Evolutionary conservation across 2,329 filamentous ascomycete species (phyloP).

Genomic region (Pestalotiopsis sp.): DNA sequence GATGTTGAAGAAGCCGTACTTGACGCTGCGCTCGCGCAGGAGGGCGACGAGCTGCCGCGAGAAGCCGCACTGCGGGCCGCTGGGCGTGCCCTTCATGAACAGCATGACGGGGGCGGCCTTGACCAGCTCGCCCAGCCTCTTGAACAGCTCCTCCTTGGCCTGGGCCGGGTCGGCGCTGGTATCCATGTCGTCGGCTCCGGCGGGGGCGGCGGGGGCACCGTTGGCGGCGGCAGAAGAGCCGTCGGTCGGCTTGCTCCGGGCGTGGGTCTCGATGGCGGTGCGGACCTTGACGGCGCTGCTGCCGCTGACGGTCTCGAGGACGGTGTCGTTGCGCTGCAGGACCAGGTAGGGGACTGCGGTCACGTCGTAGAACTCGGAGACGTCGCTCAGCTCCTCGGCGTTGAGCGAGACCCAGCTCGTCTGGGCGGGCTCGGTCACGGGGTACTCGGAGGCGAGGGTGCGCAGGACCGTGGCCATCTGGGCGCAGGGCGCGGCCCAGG

Average conservation of each 20-base stretch:
- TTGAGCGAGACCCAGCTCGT: slow-evolving; percentile 90
- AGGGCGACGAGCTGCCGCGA: slow-evolving; percentile 86
- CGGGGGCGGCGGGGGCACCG: slow-evolving; percentile 35
- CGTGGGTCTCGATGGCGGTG: slow-evolving; percentile 81
- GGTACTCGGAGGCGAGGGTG: slow-evolving; percentile 85
- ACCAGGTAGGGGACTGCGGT: slow-evolving; percentile 93
- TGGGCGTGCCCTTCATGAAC: slow-evolving; percentile 97
- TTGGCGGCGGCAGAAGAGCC: slow-evolving; percentile 35
- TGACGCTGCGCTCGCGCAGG: slow-evolving; percentile 84
- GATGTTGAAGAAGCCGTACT: slow-evolving; percentile 99
- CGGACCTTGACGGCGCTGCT: slow-evolving; percentile 87
- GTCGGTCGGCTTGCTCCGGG: slow-evolving; percentile 44
- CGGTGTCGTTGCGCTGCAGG: slow-evolving; percentile 72
- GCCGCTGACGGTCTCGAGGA: slow-evolving; percentile 84
- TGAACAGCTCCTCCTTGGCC: slow-evolving; percentile 82
- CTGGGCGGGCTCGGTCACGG: slow-evolving; percentile 62
- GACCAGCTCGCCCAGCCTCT: slow-evolving; percentile 79
- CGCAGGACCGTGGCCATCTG: slow-evolving; percentile 89
- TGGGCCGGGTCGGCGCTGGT: slow-evolving; percentile 50
- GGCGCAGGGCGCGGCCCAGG: slow-evolving; percentile 94
- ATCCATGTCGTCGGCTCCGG: slow-evolving; percentile 34
- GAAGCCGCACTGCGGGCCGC: slow-evolving; percentile 87
- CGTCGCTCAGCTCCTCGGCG: slow-evolving; percentile 89
- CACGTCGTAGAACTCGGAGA: slow-evolving; percentile 91
- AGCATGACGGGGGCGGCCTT: slow-evolving; percentile 97